These are phyloP conservation scores for Backusella parvicylindrica DNA, from an alignment of 192 early-diverging fungal species.

Conservation along the genomic window DNA sequence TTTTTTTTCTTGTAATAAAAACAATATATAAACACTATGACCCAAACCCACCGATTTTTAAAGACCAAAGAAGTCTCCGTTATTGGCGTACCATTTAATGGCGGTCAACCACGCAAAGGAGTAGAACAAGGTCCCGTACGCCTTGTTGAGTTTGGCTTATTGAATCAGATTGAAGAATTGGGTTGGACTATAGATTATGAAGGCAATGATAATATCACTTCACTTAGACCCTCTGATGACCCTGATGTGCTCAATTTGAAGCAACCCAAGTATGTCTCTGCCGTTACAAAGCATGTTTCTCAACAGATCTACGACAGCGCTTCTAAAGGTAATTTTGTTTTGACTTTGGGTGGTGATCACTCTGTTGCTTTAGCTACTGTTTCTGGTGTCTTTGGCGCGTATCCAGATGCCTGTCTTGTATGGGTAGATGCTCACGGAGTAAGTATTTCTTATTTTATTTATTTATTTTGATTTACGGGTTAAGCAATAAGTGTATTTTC, in stretches of 20 bases:
- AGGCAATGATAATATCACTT: conserved; percentile 67
- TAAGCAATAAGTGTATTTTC: not conserved
- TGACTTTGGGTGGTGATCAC: conserved; percentile 97
- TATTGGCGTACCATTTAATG: conserved; percentile 26
- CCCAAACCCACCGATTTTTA: conserved; percentile 7
- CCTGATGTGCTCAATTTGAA: conserved; percentile 77
- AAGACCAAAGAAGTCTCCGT: conserved; percentile 11
- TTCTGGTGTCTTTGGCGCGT: conserved; percentile 68
- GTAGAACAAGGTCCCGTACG: conserved; percentile 87
- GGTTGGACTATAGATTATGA: conserved; percentile 79
- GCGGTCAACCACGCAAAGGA: conserved; percentile 60
- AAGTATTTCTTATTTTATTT: conserved; percentile 30
- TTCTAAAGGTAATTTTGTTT: conserved; percentile 66
- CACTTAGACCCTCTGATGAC: conserved; percentile 64
- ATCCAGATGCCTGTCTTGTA: conserved; percentile 81
- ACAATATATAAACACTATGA: not conserved
- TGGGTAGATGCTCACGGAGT: conserved; percentile 96
- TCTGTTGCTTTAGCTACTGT: conserved; percentile 92
- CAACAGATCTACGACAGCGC: conserved; percentile 61
- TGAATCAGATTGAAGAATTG: conserved; percentile 76
- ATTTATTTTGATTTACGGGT: not conserved
- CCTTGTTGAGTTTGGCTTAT: conserved; percentile 82
- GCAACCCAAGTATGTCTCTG: conserved; percentile 80
- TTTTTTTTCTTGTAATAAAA: not conserved
- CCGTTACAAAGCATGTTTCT: conserved; percentile 68